These are phyloP conservation scores for Phytophthora idaei DNA, from an alignment of 352 stramenopile genomes.

Conservation along the genomic window DNA sequence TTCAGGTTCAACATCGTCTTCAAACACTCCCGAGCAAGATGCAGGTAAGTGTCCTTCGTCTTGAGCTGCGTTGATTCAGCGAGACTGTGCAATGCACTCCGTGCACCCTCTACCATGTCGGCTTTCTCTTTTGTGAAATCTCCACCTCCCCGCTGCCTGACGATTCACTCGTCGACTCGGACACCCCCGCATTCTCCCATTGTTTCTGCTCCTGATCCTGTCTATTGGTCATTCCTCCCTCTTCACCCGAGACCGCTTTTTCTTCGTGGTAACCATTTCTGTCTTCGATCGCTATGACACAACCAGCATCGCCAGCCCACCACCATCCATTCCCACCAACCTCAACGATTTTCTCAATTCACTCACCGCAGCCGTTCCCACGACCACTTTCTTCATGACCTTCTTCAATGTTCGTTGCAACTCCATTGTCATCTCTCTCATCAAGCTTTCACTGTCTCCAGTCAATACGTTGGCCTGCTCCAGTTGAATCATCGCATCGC, in stretches of 20 bases:
- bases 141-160: no score
- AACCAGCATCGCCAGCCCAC: background rate
- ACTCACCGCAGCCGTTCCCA: background rate
- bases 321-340: background rate
- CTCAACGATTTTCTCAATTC: background rate
- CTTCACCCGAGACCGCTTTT: no score
- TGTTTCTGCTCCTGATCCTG: no score
- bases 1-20: background rate
- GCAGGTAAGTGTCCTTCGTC: background rate
- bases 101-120: background rate
- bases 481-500: background rate
- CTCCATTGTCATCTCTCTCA: constrained; percentile 6
- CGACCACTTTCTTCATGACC: background rate
- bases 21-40: background rate
- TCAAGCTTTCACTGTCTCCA: constrained; percentile 2
- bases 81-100: background rate
- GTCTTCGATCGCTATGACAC: background rate
- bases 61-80: background rate
- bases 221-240: no score
- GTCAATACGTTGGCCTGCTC: background rate
- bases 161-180: no score
- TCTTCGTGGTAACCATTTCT: background rate
- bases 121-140: background rate
- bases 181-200: no score
- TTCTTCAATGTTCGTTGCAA: constrained; percentile 3